Conservation (phyloP, 768 basidiomycete species). For the Solioccasus polychromus region DNA sequence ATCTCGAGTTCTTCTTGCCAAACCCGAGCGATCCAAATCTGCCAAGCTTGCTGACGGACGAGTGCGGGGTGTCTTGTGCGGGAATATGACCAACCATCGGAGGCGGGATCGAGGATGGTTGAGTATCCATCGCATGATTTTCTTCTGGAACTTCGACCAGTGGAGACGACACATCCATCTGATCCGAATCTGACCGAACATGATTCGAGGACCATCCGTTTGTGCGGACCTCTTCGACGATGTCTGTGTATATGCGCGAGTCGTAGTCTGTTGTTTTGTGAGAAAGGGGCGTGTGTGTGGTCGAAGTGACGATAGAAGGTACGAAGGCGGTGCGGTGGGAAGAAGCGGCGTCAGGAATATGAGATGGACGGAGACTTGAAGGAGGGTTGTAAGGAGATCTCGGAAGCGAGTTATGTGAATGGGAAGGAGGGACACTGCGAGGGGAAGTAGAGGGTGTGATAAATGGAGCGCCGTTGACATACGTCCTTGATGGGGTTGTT, state of each 20-base stretch:
- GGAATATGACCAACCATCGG: slow-evolving; percentile 35
- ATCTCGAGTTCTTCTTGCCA: slow-evolving; percentile 67
- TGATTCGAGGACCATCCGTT: slow-evolving; percentile 32
- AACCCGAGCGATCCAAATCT: slow-evolving; percentile 60
- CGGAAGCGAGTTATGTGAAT: slow-evolving; percentile 44
- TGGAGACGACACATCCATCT: slow-evolving; percentile 59
- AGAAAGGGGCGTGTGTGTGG: slow-evolving; percentile 29
- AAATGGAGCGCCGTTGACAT: slow-evolving; percentile 35
- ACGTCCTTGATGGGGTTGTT: slow-evolving; percentile 36
- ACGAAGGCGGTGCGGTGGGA: slow-evolving; percentile 56
- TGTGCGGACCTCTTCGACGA: slow-evolving; percentile 27
- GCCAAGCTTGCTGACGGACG: slow-evolving; percentile 50
- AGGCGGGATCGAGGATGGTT: slow-evolving; percentile 48
- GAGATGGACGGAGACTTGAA: slow-evolving; percentile 36
- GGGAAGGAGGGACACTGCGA: slow-evolving; percentile 45
- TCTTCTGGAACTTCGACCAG: slow-evolving; percentile 44
- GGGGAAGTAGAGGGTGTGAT: slow-evolving; percentile 41
- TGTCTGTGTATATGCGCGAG: slow-evolving; percentile 30
- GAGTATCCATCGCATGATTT: slow-evolving; percentile 44
- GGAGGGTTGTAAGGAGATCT: slow-evolving; percentile 38
- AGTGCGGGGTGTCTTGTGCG: slow-evolving; percentile 37
- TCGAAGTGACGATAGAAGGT: slow-evolving; percentile 35
- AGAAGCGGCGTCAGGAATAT: slow-evolving; percentile 46
- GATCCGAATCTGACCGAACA: slow-evolving; percentile 29
- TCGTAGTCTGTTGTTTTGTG: slow-evolving; percentile 38